Conservation (phyloP, 306 rosid genomes). For the Abrus pulchellus region DNA sequence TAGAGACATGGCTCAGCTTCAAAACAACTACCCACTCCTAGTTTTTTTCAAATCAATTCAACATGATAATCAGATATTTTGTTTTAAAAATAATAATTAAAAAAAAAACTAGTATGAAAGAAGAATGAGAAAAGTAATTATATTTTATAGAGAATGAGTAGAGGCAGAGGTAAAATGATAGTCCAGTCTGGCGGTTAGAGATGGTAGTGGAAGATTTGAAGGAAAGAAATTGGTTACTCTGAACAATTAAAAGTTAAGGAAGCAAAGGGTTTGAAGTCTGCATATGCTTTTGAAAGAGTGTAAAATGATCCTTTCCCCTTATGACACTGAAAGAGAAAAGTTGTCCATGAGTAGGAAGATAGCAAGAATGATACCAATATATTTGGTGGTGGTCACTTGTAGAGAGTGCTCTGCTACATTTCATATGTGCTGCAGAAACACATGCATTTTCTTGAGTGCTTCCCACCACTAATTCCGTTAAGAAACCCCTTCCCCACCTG, state of each 20-base stretch:
- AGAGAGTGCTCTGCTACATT: constrained; percentile 21
- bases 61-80: neutral
- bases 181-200: constrained; percentile 49
- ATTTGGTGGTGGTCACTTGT: constrained; percentile 51
- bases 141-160: constrained; percentile 37
- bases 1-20: constrained; percentile 48
- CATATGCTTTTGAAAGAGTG: constrained; percentile 48
- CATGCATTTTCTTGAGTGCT: constrained; percentile 44
- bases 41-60: neutral
- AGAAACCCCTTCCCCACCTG: neutral
- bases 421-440: constrained; percentile 30
- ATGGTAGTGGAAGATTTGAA: constrained; percentile 48
- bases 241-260: constrained; percentile 57
- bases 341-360: constrained; percentile 57
- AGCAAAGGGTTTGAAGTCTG: constrained; percentile 42
- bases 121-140: neutral
- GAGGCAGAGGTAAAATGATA: constrained; percentile 48
- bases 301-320: constrained; percentile 51
- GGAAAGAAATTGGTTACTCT: constrained; percentile 44
- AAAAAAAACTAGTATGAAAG: neutral
- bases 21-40: constrained; percentile 32
- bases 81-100: too few species aligned
- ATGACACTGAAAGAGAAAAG: constrained; percentile 40
- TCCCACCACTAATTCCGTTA: neutral
- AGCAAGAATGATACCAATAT: constrained; percentile 60